Conservation (phyloP, 148 eudicot genomes). For the Diospyros lotus region DNA sequence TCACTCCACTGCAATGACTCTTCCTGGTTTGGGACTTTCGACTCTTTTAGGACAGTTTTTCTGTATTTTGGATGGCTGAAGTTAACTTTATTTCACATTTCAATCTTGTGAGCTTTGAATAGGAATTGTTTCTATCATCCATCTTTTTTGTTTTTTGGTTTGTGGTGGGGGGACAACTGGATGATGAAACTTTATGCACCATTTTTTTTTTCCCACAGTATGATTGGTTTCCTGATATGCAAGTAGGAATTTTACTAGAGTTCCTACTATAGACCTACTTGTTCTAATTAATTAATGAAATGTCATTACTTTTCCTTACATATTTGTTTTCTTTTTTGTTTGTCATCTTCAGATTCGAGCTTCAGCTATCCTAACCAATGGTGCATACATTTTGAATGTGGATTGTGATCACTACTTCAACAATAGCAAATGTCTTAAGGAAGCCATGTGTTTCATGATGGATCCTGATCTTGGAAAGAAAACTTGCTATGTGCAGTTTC, state of each 20-base stretch:
- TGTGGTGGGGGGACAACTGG: too few relatives aligned
- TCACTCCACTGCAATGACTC: too few relatives aligned
- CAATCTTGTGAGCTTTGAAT: not conserved
- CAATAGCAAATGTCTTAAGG: constrained; percentile 26
- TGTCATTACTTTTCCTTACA: not conserved
- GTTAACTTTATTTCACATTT: not conserved
- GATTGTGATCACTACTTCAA: constrained; percentile 29
- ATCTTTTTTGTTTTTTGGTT: not conserved
- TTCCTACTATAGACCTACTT: not conserved
- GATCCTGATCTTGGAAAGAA: constrained; percentile 22
- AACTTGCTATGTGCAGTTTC: constrained; percentile 24
- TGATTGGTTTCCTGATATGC: too few relatives aligned
- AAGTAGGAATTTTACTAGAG: too few relatives aligned
- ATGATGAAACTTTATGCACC: not conserved
- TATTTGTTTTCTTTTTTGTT: not conserved
- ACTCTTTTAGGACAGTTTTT: too few relatives aligned
- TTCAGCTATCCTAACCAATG: constrained; percentile 25
- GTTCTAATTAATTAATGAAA: not conserved
- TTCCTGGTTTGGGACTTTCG: too few relatives aligned
- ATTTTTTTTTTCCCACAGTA: too few relatives aligned
- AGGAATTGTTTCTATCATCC: not conserved
- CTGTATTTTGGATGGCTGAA: too few relatives aligned
- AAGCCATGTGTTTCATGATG: constrained; percentile 32
- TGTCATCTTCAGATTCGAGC: constrained; percentile 17
- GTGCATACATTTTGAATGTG: constrained; percentile 17